Conservation (phyloP, 1,139 yeast species). For the Kluyveromyces marxianus region DNA sequence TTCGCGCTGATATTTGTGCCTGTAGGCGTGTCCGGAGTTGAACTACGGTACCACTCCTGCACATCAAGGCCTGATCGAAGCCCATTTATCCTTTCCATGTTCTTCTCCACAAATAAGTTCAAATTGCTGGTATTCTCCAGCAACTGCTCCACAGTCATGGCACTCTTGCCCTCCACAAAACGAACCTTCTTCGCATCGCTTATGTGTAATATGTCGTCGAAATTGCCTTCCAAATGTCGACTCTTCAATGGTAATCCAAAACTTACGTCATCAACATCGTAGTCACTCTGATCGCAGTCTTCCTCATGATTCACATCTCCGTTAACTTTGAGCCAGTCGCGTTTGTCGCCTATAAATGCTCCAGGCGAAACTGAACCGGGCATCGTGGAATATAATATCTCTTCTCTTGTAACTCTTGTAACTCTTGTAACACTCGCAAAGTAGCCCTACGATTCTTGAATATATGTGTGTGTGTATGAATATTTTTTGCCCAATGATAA, state of each 20-base stretch:
- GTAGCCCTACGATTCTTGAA: no score
- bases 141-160: constrained; percentile 23
- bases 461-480: no score
- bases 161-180: constrained; percentile 16
- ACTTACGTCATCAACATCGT: constrained; percentile 11
- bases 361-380: background rate
- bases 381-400: no score
- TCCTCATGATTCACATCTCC: constrained; percentile 4
- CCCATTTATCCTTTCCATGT: constrained; percentile 20
- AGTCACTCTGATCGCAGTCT: constrained; percentile 5
- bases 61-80: constrained; percentile 15
- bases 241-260: constrained; percentile 25
- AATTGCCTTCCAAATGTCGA: constrained; percentile 10
- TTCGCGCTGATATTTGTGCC: constrained; percentile 13
- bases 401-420: no score
- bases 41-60: constrained; percentile 10
- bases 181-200: constrained; percentile 16
- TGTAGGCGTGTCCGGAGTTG: constrained; percentile 7
- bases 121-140: constrained; percentile 25
- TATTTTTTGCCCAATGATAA: no score
- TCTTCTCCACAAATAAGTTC: constrained; percentile 24
- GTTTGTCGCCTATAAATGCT: constrained; percentile 5
- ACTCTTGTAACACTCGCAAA: no score
- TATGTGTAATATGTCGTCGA: constrained; percentile 1
- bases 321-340: constrained; percentile 8